Evolutionary conservation across 805 yeast species (phyloP).

Genomic region (Komagataella kurtzmanii): DNA sequence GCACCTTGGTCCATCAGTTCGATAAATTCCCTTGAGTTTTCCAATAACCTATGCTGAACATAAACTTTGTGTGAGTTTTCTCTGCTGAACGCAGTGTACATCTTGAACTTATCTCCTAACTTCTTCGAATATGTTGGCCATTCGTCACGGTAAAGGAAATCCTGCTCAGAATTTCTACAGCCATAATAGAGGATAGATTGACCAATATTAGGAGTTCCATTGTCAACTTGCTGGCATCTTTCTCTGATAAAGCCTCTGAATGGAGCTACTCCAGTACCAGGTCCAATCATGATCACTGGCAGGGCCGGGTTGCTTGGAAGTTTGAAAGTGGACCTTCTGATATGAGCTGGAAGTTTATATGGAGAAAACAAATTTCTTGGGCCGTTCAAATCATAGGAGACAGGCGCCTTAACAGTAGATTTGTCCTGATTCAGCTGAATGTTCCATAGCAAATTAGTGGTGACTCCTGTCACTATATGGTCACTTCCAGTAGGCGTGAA

Average conservation of each 20-base stretch:
- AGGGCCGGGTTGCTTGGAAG: slow-evolving; percentile 73
- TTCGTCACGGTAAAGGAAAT: slow-evolving; percentile 77
- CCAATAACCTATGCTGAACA: slow-evolving; percentile 69
- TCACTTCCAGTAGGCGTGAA: slow-evolving; percentile 19
- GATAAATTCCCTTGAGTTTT: slow-evolving; percentile 38
- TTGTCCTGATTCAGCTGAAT: slow-evolving; percentile 50
- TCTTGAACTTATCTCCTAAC: slow-evolving; percentile 50
- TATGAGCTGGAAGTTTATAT: slow-evolving; percentile 76
- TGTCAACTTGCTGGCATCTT: slow-evolving; percentile 42
- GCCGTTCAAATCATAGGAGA: slow-evolving; percentile 65
- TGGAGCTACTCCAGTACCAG: slow-evolving; percentile 99
- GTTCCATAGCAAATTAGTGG: slow-evolving; percentile 76
- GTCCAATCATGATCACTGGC: slow-evolving; percentile 89
- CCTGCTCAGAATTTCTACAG: slow-evolving; percentile 67
- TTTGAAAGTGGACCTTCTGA: slow-evolving; percentile 90
- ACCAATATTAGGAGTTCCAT: slow-evolving; percentile 45
- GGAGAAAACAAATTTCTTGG: slow-evolving; percentile 50
- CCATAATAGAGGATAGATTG: slow-evolving; percentile 75
- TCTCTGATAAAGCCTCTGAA: slow-evolving; percentile 92
- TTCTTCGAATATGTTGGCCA: slow-evolving; percentile 65
- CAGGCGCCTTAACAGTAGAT: slow-evolving; percentile 25
- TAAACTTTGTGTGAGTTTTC: slow-evolving; percentile 50
- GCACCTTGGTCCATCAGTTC: slow-evolving; percentile 57
- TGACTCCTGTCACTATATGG: slow-evolving; percentile 63
- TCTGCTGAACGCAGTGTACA: slow-evolving; percentile 82